These are phyloP conservation scores for Chaetomium strumarium DNA, from an alignment of 2,329 filamentous ascomycete genomes.

Conservation along the genomic window DNA sequence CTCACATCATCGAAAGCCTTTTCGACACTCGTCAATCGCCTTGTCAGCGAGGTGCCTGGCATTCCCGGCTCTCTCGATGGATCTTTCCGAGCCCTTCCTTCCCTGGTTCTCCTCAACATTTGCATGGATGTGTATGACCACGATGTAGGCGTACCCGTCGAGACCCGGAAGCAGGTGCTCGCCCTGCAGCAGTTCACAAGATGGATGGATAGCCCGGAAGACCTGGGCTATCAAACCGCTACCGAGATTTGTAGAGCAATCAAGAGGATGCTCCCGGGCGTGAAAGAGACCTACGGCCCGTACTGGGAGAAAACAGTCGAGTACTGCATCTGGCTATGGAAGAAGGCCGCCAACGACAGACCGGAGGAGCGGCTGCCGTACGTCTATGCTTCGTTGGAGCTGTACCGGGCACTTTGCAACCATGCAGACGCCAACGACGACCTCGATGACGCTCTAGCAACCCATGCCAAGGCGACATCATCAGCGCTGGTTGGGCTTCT, in stretches of 20 bases:
- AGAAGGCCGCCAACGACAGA: constrained; percentile 37
- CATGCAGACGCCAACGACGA: constrained; percentile 79
- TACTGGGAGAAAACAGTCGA: constrained; percentile 70
- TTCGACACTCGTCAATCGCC: constrained; percentile 51
- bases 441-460: constrained; percentile 65
- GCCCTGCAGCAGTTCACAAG: constrained; percentile 71
- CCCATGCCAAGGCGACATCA: constrained; percentile 51
- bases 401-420: constrained; percentile 58
- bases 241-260: constrained; percentile 52
- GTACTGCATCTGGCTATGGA: constrained; percentile 55
- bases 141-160: constrained; percentile 47
- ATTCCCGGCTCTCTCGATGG: constrained; percentile 28
- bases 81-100: constrained; percentile 41
- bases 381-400: constrained; percentile 65
- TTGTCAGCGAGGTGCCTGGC: constrained; percentile 55
- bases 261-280: constrained; percentile 60
- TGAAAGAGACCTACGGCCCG: constrained; percentile 78
- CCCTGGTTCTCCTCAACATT: constrained; percentile 50
- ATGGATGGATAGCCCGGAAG: constrained; percentile 55
- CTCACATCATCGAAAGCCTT: constrained; percentile 43
- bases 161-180: constrained; percentile 70
- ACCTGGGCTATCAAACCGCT: constrained; percentile 39
- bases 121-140: constrained; percentile 46
- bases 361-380: constrained; percentile 52
- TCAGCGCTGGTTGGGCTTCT: constrained; percentile 58